Base-by-base conservation (phyloP, 306 rosid genomes). In the Cucurbita pepo region DNA sequence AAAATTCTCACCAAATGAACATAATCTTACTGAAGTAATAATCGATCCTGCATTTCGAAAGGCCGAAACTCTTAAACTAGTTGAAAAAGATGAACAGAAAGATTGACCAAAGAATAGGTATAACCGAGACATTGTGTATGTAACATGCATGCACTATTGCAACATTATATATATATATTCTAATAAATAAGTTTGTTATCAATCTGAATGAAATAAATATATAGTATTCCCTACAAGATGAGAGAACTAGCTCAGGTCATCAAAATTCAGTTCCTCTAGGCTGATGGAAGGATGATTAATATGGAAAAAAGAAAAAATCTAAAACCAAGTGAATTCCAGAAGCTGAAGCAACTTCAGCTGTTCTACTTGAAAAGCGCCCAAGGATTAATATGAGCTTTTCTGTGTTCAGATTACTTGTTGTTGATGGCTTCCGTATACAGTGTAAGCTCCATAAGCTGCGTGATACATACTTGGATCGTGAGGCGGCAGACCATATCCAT, bases 381-480 rank as follows among this genome's bases (percentile, higher is more conserved):
- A 43, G 12, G 30, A 47, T 47, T 47, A 47, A 47, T 38, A 4
- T 2, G 22, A 40, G n/a, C 53, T 44, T 64, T 41, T 1, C 16
- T 5, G 56, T 5, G 34, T 74, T 94, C 85, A 89, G 90, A 88
- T 95, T 79, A 95, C 97, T 85, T 91, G 97, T 77, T 95, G 97
- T 75, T 91, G 97, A 82, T 90, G 97, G 73, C 85, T 91, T 59
- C 93, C 96, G 73, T 85, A 91, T 43, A 91, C 51, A 10, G 97
- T 92, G 80, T 95, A 95, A 58, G 93, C 86, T 43, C 91, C 99
- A 77, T 95, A 95, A 43, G 96, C 85, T 8, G 86, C 80, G 53
- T 90, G 88, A 78, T 89, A 91, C 79, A 86, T 75, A 81, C 83
- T 82, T 66, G 99, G 99, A 75, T 95, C 99, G 63, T 86, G 89